Percentiles rank a stretch among this genome's conserved stretches.
Evolutionary conservation across 2,329 filamentous ascomycete genomes (phyloP).

Genomic region (Helotiales sp.): DNA sequence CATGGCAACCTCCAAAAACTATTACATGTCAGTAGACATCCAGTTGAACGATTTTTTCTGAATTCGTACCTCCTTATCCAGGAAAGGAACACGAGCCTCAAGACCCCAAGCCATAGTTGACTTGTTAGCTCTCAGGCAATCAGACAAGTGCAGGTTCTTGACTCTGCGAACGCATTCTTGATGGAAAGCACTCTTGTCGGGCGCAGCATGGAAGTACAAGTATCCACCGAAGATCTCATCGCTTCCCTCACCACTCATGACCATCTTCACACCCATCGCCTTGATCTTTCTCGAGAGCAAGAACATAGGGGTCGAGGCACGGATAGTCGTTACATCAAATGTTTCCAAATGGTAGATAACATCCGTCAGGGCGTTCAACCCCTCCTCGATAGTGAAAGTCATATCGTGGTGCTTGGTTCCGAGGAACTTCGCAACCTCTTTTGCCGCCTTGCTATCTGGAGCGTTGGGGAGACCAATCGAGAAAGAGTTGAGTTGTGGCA

Average conservation of each 20-base stretch:
- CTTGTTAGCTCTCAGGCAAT: slow-evolving; percentile 98
- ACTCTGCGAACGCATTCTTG: slow-evolving; percentile 91
- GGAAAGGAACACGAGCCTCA: slow-evolving; percentile 95
- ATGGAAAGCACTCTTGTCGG: slow-evolving; percentile 91
- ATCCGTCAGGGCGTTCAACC: slow-evolving; percentile 93
- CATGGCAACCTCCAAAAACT: slow-evolving; percentile 93
- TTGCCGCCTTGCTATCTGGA: slow-evolving; percentile 88
- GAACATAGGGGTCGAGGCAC: slow-evolving; percentile 98
- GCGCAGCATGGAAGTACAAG: slow-evolving; percentile 96
- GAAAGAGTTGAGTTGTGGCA: slow-evolving; percentile 97
- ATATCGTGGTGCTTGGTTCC: slow-evolving; percentile 98
- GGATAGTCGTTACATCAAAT: slow-evolving; percentile 98
- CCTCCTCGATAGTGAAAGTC: slow-evolving; percentile 97
- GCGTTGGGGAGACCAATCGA: slow-evolving; percentile 94
- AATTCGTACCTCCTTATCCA: slow-evolving; percentile 80
- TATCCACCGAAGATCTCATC: slow-evolving; percentile 99
- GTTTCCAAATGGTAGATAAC: slow-evolving; percentile 98
- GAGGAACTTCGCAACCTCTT: slow-evolving; percentile 94
- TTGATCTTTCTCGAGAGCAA: slow-evolving; percentile 98
- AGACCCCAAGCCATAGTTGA: slow-evolving; percentile 98
- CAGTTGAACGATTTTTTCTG: neutral
- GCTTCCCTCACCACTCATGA: slow-evolving; percentile 92
- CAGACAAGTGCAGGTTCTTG: slow-evolving; percentile 95
- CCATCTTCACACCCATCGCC: slow-evolving; percentile 99
- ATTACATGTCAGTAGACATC: slow-evolving; percentile 27